phyloP scores from a whole-genome alignment of 257 asterid genomes.

The Ballota nigra region DNA sequence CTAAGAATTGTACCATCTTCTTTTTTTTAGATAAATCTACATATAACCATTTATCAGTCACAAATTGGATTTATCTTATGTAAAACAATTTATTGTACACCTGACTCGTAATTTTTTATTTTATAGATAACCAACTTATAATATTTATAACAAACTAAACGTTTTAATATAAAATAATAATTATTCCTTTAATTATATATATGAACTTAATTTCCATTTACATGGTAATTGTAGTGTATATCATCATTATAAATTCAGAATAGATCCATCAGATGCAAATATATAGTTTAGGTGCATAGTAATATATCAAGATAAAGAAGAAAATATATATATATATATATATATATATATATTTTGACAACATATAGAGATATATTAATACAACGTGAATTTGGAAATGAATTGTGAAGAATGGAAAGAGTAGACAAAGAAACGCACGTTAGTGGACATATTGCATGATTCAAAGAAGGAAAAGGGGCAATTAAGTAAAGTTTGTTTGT shows the following conservation, averaged over 20 bases:
- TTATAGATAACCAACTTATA: no score
- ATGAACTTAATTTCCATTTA: neutral
- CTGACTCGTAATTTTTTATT: no score
- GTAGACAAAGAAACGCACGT: conserved; percentile 15
- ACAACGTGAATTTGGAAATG: neutral
- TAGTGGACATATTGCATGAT: conserved; percentile 25
- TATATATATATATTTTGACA: no score
- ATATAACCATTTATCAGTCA: neutral
- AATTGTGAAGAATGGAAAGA: conserved; percentile 5
- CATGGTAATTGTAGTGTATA: neutral
- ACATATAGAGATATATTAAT: neutral
- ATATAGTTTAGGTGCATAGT: no score
- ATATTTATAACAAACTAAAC: no score
- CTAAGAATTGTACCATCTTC: neutral
- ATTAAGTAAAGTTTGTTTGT: conserved; percentile 18
- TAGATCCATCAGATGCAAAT: neutral
- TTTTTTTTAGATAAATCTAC: neutral
- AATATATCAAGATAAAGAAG: no score
- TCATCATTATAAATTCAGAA: neutral
- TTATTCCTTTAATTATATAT: no score
- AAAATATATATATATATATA: no score
- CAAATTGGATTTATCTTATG: no score
- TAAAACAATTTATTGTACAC: no score
- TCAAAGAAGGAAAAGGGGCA: neutral
- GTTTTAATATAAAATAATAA: no score